Evolutionary conservation across 768 basidiomycete genomes (phyloP), one percentile per base, ranked within the genome.

Genomic region (Coprinellus micaceus): DNA sequence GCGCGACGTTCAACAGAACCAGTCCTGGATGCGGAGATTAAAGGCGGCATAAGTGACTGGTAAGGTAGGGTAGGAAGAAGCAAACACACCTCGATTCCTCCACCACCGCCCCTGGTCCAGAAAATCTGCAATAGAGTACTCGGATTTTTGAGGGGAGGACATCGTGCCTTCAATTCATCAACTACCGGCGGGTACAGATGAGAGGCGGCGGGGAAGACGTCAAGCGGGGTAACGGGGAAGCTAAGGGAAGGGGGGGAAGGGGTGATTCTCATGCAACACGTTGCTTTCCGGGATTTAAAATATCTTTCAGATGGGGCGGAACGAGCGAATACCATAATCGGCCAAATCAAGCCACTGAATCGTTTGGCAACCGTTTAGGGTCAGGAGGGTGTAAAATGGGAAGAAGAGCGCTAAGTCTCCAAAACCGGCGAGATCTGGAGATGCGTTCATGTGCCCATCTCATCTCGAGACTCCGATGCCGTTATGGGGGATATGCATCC

Each of bases 51-150:
- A 29, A 44, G 45, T 15, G 49, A 47, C 30, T 11, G 3, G 22
- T 36, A 25, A 12, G 47, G n/a, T 9, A 37, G 11, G 33, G 26
- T 21, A 30, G 26, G 11, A 6, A 24, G 19, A 43, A 47, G 46
- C 13, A 7, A 15, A 61, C 74, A 41, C 61, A 84, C 85, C 83
- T 58, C 74, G 74, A 69, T 85, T 84, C 53, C 62, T 74, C 84
- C 83, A 84, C 84, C 84, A 86, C 12, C 73, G 71, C 13, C 82
- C 83, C 58, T 69, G 68, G 65, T 86, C 77, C 52, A 86, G 79
- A 64, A 83, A 82, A 65, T 84, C 80, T 47, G 79, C 76, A 30
- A 86, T 70, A 13, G 84, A 79, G 78, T 77, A 79, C 65, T 76
- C 78, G 43, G 78, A 76, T 24, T 71, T 58, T 15, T 72, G 62